Percentiles rank a stretch among this genome's conserved stretches.
phyloP scores from a whole-genome alignment of 257 asterid genomes.

The Fraxinus quadrangulata region DNA sequence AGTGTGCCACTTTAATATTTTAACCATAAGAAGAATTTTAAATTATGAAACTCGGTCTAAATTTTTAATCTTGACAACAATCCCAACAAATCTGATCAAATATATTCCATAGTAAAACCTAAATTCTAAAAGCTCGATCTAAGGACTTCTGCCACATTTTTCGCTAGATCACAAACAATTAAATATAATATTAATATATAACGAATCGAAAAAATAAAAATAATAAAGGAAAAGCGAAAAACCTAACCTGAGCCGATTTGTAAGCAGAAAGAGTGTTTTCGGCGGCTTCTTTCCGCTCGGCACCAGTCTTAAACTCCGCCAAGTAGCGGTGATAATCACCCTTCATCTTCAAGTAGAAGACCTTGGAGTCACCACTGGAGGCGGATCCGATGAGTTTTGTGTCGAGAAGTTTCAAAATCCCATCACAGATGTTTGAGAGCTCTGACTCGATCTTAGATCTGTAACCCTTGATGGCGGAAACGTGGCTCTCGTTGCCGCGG shows the following conservation, averaged over 20 bases:
- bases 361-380: slow-evolving; percentile 46
- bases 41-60: neutral
- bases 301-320: slow-evolving; percentile 55
- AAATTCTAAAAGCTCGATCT: slow-evolving; percentile 15
- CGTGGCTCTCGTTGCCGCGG: slow-evolving; percentile 62
- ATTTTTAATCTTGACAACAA: neutral
- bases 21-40: neutral
- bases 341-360: slow-evolving; percentile 56
- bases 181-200: neutral
- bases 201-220: neutral
- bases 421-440: slow-evolving; percentile 48
- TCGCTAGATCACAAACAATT: neutral
- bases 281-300: slow-evolving; percentile 60
- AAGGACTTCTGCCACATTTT: slow-evolving; percentile 12
- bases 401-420: slow-evolving; percentile 53
- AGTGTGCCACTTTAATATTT: neutral
- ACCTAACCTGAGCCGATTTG: slow-evolving; percentile 58
- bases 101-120: neutral
- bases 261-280: slow-evolving; percentile 60
- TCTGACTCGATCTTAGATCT: slow-evolving; percentile 63
- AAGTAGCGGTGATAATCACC: slow-evolving; percentile 47
- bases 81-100: neutral
- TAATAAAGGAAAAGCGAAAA: neutral
- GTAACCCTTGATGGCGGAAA: slow-evolving; percentile 49
- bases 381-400: slow-evolving; percentile 53